A percentile compares a stretch with the other conserved stretches of the same genome.
Conservation (phyloP, 179 eudicot genomes). For the Carnegiea gigantea region DNA sequence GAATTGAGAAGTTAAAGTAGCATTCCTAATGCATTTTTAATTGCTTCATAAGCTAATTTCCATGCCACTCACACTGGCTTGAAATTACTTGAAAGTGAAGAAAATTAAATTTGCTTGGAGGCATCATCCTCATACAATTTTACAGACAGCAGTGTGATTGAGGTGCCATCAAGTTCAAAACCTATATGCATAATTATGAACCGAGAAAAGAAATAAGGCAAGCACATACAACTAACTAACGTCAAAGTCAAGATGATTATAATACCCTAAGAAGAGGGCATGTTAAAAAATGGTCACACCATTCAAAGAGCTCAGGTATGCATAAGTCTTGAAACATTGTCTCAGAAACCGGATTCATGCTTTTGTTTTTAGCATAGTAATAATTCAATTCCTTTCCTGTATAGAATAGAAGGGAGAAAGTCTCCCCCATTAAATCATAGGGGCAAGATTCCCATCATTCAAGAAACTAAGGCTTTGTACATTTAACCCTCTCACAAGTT, state of each 20-base stretch:
- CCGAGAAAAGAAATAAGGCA: not conserved
- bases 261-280: not conserved
- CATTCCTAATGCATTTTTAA: too few relatives aligned
- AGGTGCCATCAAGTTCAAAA: not conserved
- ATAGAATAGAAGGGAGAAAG: not conserved
- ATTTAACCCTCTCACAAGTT: not conserved
- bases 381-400: not conserved
- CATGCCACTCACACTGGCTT: not conserved
- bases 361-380: not conserved
- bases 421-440: not conserved
- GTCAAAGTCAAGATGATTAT: not conserved
- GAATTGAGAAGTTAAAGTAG: too few relatives aligned
- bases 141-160: not conserved
- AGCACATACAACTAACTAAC: not conserved
- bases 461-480: not conserved
- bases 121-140: not conserved
- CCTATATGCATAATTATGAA: not conserved
- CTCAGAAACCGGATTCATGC: not conserved
- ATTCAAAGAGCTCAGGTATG: not conserved
- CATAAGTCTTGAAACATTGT: conserved; percentile 1
- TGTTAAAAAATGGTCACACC: not conserved
- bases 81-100: not conserved
- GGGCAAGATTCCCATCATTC: not conserved
- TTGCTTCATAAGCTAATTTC: too few relatives aligned
- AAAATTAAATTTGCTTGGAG: not conserved